These are phyloP conservation scores for Lipomyces yamanashiensis DNA, from an alignment of 805 yeast species.

Conservation along the genomic window DNA sequence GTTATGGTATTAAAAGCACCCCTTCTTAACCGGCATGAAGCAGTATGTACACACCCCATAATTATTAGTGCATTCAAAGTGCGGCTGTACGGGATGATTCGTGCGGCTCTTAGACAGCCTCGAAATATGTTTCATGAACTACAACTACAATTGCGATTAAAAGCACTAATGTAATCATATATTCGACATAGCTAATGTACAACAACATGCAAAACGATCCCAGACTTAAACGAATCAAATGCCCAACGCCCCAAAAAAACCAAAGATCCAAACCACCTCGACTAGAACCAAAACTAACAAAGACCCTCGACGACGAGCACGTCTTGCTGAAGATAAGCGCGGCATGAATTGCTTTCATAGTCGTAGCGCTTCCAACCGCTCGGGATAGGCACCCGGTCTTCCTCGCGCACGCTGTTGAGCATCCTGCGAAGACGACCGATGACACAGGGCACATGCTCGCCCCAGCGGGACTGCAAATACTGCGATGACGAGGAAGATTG, in stretches of 20 bases:
- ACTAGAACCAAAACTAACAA: background rate
- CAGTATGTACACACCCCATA: too few species aligned
- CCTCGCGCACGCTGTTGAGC: constrained; percentile 9
- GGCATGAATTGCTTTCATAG: constrained; percentile 2
- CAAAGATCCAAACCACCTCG: background rate
- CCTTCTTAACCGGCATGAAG: too few species aligned
- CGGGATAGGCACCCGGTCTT: constrained; percentile 16
- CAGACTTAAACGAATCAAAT: too few species aligned
- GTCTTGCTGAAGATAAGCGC: constrained; percentile 6
- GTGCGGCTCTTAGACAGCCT: too few species aligned
- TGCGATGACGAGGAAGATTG: background rate
- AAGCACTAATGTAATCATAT: too few species aligned
- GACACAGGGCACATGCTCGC: background rate
- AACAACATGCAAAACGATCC: too few species aligned
- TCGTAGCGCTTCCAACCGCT: constrained; percentile 19
- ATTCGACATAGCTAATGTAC: too few species aligned
- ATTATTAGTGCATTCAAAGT: too few species aligned
- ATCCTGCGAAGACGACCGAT: constrained; percentile 5
- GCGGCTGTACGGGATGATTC: too few species aligned
- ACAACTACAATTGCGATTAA: too few species aligned
- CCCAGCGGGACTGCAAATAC: background rate
- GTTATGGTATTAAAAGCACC: too few species aligned
- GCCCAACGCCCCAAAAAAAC: background rate
- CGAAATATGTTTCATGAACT: too few species aligned
- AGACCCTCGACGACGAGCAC: constrained; percentile 10